These are phyloP conservation scores for Oenanthe sinensis DNA, from an alignment of 129 eudicot genomes.

Conservation along the genomic window DNA sequence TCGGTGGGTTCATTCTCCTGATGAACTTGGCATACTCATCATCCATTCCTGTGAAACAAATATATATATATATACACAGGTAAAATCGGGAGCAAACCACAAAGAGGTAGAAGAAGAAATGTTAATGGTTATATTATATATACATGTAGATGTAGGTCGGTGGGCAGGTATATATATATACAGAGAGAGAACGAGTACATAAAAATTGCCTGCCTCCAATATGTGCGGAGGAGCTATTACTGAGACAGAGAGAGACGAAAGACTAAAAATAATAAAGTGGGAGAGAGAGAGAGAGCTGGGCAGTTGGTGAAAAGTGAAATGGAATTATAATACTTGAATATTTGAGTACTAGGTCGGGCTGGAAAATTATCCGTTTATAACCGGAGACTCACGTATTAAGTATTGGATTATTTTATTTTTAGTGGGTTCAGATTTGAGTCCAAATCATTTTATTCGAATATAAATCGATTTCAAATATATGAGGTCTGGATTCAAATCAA, in stretches of 20 bases:
- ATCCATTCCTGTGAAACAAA: constrained; percentile 30
- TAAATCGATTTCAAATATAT: too few relatives aligned
- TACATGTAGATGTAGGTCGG: neutral
- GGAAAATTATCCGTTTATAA: too few relatives aligned
- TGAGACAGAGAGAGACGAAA: neutral
- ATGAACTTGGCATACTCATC: constrained; percentile 85
- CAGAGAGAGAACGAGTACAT: neutral
- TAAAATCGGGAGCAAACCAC: neutral
- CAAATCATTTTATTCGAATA: too few relatives aligned
- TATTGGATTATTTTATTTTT: too few relatives aligned
- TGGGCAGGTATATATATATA: neutral
- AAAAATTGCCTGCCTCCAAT: constrained; percentile 26
- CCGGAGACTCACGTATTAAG: too few relatives aligned
- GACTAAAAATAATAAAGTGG: neutral
- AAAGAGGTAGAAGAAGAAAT: neutral
- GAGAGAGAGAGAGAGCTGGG: neutral
- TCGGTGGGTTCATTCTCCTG: constrained; percentile 89
- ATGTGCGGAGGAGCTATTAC: constrained; percentile 23
- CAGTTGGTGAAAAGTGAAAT: neutral
- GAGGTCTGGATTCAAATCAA: too few relatives aligned
- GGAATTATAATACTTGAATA: too few relatives aligned
- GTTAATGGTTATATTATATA: neutral
- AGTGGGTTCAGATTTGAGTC: too few relatives aligned
- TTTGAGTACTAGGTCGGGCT: too few relatives aligned
- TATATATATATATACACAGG: neutral